A percentile compares a stretch with the other conserved stretches of the same genome.
Conservation (phyloP, 2,329 filamentous ascomycete genomes). For the Rhinocladiella mackenziei region DNA sequence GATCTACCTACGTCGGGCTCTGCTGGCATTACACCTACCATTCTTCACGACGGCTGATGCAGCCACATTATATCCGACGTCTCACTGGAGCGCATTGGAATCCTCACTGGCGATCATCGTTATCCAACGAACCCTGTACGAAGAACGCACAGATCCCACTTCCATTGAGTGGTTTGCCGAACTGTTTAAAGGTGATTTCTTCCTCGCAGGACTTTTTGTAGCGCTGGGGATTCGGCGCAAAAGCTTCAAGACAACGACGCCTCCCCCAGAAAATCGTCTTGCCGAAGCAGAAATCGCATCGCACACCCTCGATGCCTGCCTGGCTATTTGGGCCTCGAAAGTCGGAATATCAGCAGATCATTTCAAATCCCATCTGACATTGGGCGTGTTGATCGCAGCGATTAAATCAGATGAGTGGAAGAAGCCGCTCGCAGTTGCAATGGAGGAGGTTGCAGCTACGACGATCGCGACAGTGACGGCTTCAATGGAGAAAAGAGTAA, state of each 20-base stretch:
- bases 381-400: not conserved
- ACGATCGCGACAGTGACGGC: not conserved
- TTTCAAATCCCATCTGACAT: not conserved
- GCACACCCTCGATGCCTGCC: not conserved
- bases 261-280: not conserved
- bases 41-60: not conserved
- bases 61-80: not conserved
- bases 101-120: not conserved
- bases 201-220: not conserved
- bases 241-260: not conserved
- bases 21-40: not conserved
- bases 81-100: not conserved
- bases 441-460: not conserved
- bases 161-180: conserved; percentile 1
- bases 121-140: not conserved
- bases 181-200: conserved; percentile 1
- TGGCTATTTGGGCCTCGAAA: not conserved
- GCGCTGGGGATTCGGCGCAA: not conserved
- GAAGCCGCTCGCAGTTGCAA: not conserved
- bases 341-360: not conserved
- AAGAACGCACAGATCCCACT: not conserved
- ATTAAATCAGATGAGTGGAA: not conserved
- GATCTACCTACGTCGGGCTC: not conserved
- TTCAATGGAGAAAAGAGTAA: too few relatives aligned
- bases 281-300: not conserved